Evolutionary conservation across 768 basidiomycete genomes (phyloP).

Genomic region (Boletus tomentosulus): DNA sequence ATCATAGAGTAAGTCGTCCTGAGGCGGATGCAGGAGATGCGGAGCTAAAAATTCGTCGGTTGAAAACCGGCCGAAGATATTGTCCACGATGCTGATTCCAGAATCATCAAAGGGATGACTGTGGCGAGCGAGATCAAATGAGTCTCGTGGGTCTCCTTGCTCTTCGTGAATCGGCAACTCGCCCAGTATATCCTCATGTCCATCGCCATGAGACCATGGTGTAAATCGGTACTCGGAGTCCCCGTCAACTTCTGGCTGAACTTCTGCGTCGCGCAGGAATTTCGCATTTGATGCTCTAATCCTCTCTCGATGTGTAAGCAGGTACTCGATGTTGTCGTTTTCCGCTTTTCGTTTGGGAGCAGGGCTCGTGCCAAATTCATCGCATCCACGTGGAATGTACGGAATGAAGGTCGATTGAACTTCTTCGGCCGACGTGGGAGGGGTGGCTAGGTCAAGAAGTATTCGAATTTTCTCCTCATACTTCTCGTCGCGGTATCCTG

Average conservation of each 20-base stretch:
- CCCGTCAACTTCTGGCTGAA: background rate
- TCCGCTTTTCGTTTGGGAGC: constrained; percentile 12
- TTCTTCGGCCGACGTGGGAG: constrained; percentile 10
- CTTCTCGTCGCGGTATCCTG: constrained; percentile 13
- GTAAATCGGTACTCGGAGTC: background rate
- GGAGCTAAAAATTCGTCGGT: constrained; percentile 6
- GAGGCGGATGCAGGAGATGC: constrained; percentile 5
- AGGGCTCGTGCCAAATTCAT: constrained; percentile 26
- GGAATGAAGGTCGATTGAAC: constrained; percentile 1
- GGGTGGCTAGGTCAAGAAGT: constrained; percentile 10
- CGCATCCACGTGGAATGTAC: constrained; percentile 17
- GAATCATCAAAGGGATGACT: constrained; percentile 12
- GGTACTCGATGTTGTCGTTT: constrained; percentile 13
- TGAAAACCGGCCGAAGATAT: background rate
- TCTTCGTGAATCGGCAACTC: background rate
- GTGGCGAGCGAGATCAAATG: background rate
- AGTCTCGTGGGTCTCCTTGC: background rate
- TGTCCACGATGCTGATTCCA: constrained; percentile 13
- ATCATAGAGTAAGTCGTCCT: background rate
- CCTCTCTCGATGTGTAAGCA: constrained; percentile 27
- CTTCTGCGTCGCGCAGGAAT: background rate
- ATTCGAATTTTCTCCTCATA: constrained; percentile 3
- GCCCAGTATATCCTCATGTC: background rate
- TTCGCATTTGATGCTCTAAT: constrained; percentile 7
- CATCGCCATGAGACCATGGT: background rate